Evolutionary conservation across 2,329 filamentous ascomycete species (phyloP), one percentile per base, ranked within the genome.

Genomic region (Tolypocladium ophioglossoides): DNA sequence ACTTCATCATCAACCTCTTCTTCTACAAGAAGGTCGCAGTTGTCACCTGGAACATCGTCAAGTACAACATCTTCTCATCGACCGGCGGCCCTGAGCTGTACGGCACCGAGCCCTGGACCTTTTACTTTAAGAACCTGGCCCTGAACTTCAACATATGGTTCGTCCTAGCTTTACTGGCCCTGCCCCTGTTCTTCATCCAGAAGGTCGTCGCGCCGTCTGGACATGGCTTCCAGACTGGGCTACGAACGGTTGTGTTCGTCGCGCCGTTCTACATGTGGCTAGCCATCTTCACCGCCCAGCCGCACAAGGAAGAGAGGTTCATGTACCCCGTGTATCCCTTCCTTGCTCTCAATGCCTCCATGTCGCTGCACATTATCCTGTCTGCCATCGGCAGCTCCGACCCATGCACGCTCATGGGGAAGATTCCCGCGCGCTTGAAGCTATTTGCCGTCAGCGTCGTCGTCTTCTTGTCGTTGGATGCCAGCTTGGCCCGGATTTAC

Each of bases 81-180:
- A 80, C 82, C 0, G 88, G 85, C 35, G 94, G 92, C 0, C 94
- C 94, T 0, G 82, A 96, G 54, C 87, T 99, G 38, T 99, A 96
- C 64, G 94, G 94, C 47, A 95, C 89, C 1, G 94, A 99, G 70
- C 89, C 92, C 1, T 97, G 92, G 94, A 86, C 91, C 52, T 99
- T 96, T 68, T 99, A 99, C 70, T 78, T 96, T 62, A 87, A 89
- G 62, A 99, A 99, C 63, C 74, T 99, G 46, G 74, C 86, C 18
- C 78, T 99, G 55, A 99, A 99, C 73, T 99, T 97, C 77, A 96
- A 97, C 66, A 71, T 95, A 49, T 97, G 91, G 90, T 91, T 96
- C 62, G 66, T 90, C 12, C 77, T 97, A 14, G 91, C 91, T 0
- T 69, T 96, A 49, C 66, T 82, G 6, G 82, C 87, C 1, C 72